Conservation (phyloP, 2,329 filamentous ascomycete species). For the Cladophialophora psammophila region DNA sequence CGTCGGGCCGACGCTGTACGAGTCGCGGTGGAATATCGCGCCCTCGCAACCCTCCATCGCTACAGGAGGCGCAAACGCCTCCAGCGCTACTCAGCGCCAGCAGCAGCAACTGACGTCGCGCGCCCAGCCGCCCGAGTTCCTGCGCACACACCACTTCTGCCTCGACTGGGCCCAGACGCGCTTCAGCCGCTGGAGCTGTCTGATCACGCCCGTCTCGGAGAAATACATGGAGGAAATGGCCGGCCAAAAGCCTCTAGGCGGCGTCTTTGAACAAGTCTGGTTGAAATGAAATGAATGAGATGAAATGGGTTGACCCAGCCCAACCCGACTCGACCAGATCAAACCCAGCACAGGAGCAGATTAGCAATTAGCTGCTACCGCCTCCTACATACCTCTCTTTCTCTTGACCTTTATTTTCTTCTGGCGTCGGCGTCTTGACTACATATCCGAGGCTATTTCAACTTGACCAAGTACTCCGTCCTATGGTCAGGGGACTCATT, state of each 20-base stretch:
- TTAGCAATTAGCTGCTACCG: not conserved
- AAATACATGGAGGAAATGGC: conserved; percentile 39
- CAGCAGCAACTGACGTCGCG: not conserved
- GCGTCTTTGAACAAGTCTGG: conserved; percentile 42
- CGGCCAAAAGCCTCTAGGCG: conserved; percentile 36
- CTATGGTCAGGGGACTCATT: too few relatives aligned
- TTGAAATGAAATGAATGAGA: conserved; percentile 30
- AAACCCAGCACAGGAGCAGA: not conserved
- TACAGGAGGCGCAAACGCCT: not conserved
- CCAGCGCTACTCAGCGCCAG: not conserved
- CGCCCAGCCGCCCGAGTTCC: conserved; percentile 36
- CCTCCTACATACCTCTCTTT: not conserved
- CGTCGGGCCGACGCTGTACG: conserved; percentile 41
- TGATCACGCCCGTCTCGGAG: conserved; percentile 40
- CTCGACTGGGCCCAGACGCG: conserved; percentile 41
- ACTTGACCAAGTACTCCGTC: too few relatives aligned
- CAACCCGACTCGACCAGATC: too few relatives aligned
- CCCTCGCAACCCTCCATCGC: not conserved
- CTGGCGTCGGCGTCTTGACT: not conserved
- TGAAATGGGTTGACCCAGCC: not conserved
- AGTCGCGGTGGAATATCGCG: conserved; percentile 36
- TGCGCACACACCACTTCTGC: conserved; percentile 40
- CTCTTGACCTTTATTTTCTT: not conserved
- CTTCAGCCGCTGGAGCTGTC: conserved; percentile 39
- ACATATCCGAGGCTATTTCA: too few relatives aligned